Evolutionary conservation across 2,329 filamentous ascomycete species (phyloP), one percentile per base, ranked within the genome.

Genomic region (Scedosporium minutisporum): DNA sequence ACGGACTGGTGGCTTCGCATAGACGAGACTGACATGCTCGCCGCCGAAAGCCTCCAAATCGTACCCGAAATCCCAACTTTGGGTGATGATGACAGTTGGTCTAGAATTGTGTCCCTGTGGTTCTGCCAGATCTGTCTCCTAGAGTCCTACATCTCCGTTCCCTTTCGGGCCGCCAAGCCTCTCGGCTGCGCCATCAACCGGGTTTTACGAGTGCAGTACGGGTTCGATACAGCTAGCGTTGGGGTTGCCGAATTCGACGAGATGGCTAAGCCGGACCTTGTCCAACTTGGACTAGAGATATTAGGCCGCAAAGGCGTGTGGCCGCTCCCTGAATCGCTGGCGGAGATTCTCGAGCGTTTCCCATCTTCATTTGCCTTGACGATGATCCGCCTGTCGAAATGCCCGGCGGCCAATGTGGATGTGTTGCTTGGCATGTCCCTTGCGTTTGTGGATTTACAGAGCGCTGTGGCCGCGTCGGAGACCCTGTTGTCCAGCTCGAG

Each of bases 311-410:
- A 16, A n/a, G 44, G 44, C 44, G 14, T n/a, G 44, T 5, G 10
- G 5, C 14, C 14, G 1, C 44, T 48, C 18, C 16, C 14, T 48
- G 44, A 48, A n/a, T 48, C 44, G 14, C 4, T 21, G 18, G 18
- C 14, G 9, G 29, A 33, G 29, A 33, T 33, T 10, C 29, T 33
- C 29, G 29, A 33, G 29, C 29, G 29, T 6, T 33, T 33, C 29
- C 29, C 29, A 33, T 33, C 29, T 33, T 33, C 29, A 10, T 48
- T 48, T n/a, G 44, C 44, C 14, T n/a, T 6, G 5, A 21, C 44
- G 14, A n/a, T 48, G 65, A 69, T 48, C 16, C 14, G 44, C 18
- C 18, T 16, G 14, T 16, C 44, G 14, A 16, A 48, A 48, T 21
- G 44, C 16, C 44, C 44, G 44, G 18, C 7, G 1, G 18, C 14